Evolutionary conservation across 1,139 yeast genomes (phyloP), one percentile per base, ranked within the genome.

Genomic region (Meyerozyma guilliermondii): DNA sequence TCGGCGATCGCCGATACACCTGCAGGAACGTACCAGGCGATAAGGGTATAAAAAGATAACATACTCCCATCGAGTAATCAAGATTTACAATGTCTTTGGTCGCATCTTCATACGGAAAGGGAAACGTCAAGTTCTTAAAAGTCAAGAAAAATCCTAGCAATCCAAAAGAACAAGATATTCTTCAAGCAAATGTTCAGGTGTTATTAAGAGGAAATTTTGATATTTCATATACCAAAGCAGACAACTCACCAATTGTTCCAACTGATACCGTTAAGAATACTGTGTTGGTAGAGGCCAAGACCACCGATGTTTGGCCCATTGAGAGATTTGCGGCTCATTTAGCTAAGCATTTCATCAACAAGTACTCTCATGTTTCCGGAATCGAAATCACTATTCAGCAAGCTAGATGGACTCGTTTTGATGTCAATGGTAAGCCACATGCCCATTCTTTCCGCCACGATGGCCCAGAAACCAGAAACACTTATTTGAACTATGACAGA

Each of bases 221-320:
- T 48, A 66, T 68, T 27, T 81, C 95, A 3, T 89, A 87, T 69
- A 89, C 96, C 42, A 60, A 83, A 49, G 96, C 96, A 33, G 95
- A 89, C 65, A 89, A 89, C 66, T 62, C 87, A 3, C 76, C 86
- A n/a, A 81, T 89, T 56, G 95, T 89, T 39, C 96, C 97, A 44
- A 89, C 97, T 10, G 97, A 89, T 64, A 88, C 96, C 1, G 91
- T 88, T 48, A 89, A 89, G 66, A 89, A 89, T 72, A 89, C 96
- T 43, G 80, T 87, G 50, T 74, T 82, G 61, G 69, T 89, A 34
- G 82, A 87, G 54, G 96, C 96, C 48, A 87, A 86, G 66, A 83
- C 74, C 56, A 75, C 80, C 45, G 87, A 87, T 46, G 86, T 81
- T 37, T 87, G 92, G 87, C 96, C 96, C 47, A 83, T 87, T 53